Evolutionary conservation across 225 moss, liverwort and hornwort genomes (phyloP).

Genomic region (Marchantia polymorpha): DNA sequence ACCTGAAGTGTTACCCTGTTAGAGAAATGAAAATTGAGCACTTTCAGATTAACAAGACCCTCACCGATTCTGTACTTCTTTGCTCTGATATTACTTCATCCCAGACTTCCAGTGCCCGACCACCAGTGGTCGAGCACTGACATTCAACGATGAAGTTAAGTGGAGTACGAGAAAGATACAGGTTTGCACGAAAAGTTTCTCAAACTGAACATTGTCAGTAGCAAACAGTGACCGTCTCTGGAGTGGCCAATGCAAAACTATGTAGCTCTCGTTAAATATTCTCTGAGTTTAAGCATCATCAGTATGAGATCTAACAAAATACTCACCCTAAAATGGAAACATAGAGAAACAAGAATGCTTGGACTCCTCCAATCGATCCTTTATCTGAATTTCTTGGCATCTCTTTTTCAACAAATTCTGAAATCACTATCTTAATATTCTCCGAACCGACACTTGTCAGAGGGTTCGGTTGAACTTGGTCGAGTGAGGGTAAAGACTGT

Average conservation of each 20-base stretch:
- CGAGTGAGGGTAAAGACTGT: conserved; percentile 32
- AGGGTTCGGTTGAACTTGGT: conserved; percentile 35
- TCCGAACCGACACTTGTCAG: conserved; percentile 39
- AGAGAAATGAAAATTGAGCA: conserved; percentile 44
- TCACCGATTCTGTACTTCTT: background rate
- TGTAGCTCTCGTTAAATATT: background rate
- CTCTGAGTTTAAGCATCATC: background rate
- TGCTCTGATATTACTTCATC: background rate
- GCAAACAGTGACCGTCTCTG: too few relatives aligned
- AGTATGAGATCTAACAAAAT: background rate
- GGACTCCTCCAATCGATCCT: conserved; percentile 68
- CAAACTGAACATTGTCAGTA: too few relatives aligned
- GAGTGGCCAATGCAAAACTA: background rate
- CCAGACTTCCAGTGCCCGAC: background rate
- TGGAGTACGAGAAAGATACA: background rate
- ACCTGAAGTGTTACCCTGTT: conserved; percentile 78
- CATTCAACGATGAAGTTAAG: background rate
- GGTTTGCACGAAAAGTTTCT: background rate
- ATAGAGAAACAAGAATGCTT: conserved; percentile 79
- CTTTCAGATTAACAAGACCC: conserved; percentile 36
- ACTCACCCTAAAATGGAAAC: conserved; percentile 75
- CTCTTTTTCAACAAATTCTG: conserved; percentile 57
- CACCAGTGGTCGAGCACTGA: background rate
- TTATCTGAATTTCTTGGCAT: conserved; percentile 36
- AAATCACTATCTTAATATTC: conserved; percentile 41